These are phyloP conservation scores for Chaetomium sp. DNA, from an alignment of 2,329 filamentous ascomycete species.

Conservation along the genomic window DNA sequence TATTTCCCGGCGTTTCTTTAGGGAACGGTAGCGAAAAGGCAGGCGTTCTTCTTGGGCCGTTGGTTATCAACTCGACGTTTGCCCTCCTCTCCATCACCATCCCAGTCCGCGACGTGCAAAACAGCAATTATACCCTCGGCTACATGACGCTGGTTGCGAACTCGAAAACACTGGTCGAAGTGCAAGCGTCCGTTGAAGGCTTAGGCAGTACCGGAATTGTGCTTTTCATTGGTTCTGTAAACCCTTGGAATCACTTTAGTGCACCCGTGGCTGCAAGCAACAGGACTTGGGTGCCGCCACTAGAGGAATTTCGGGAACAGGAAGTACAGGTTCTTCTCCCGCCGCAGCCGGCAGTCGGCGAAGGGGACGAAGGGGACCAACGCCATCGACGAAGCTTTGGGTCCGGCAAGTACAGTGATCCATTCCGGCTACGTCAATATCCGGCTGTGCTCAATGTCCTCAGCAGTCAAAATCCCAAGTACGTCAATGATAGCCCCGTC, in stretches of 20 bases:
- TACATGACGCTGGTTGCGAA: slow-evolving; percentile 83
- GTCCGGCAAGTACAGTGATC: slow-evolving; percentile 47
- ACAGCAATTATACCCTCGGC: slow-evolving; percentile 67
- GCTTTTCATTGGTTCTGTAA: slow-evolving; percentile 69
- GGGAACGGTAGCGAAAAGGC: slow-evolving; percentile 51
- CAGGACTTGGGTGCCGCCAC: slow-evolving; percentile 45
- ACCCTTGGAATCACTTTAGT: slow-evolving; percentile 66
- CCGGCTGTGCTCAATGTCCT: slow-evolving; percentile 65
- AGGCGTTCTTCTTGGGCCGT: slow-evolving; percentile 75
- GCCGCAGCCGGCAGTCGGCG: slow-evolving; percentile 46
- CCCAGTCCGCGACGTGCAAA: slow-evolving; percentile 71
- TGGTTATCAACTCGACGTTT: slow-evolving; percentile 70
- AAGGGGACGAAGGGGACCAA: slow-evolving; percentile 50
- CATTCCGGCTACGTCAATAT: slow-evolving; percentile 64
- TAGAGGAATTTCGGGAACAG: slow-evolving; percentile 45
- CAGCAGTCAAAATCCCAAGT: slow-evolving; percentile 47
- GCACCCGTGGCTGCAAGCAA: slow-evolving; percentile 50
- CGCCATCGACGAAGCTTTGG: slow-evolving; percentile 50
- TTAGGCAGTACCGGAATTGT: slow-evolving; percentile 70
- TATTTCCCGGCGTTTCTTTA: slow-evolving; percentile 55
- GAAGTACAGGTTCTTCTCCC: slow-evolving; percentile 64
- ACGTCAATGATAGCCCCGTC: neutral
- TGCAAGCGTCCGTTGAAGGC: slow-evolving; percentile 67
- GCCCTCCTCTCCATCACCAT: slow-evolving; percentile 80
- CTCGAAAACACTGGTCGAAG: slow-evolving; percentile 62